Percentiles rank a stretch among this genome's conserved stretches.
Evolutionary conservation across 106 monocot genomes (phyloP).

Genomic region (Apostasia shenzhenica): DNA sequence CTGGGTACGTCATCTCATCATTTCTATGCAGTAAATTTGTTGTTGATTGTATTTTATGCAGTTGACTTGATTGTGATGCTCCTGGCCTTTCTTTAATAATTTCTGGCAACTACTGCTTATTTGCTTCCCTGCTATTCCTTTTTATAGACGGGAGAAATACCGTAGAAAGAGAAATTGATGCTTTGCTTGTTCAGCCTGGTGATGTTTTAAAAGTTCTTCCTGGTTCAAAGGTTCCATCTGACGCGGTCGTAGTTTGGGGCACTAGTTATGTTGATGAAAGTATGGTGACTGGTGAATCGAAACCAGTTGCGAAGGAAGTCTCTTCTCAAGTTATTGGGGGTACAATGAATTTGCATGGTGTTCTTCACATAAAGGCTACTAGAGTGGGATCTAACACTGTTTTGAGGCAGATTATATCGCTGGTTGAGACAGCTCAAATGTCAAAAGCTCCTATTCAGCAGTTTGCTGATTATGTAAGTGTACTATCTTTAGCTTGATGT

Average conservation of each 20-base stretch:
- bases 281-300: conserved; percentile 96
- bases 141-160: conserved; percentile 51
- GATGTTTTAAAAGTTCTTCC: conserved; percentile 87
- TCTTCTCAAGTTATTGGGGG: conserved; percentile 82
- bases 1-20: conserved; percentile 30
- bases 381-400: conserved; percentile 82
- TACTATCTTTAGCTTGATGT: neutral
- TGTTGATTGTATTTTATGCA: too few relatives aligned
- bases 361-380: conserved; percentile 68
- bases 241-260: conserved; percentile 83
- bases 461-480: conserved; percentile 93
- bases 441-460: conserved; percentile 98
- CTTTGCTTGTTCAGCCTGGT: conserved; percentile 74
- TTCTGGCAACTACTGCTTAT: too few relatives aligned
- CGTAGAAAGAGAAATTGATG: conserved; percentile 88
- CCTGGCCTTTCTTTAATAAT: too few relatives aligned
- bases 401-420: conserved; percentile 86
- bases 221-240: conserved; percentile 84
- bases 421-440: conserved; percentile 97
- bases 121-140: conserved; percentile 5
- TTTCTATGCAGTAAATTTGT: neutral
- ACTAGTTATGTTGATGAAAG: conserved; percentile 90
- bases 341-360: conserved; percentile 90
- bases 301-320: conserved; percentile 53
- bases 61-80: too few relatives aligned